Conservation (phyloP, 2,329 filamentous ascomycete genomes). For the Epicoccum sorghinum region DNA sequence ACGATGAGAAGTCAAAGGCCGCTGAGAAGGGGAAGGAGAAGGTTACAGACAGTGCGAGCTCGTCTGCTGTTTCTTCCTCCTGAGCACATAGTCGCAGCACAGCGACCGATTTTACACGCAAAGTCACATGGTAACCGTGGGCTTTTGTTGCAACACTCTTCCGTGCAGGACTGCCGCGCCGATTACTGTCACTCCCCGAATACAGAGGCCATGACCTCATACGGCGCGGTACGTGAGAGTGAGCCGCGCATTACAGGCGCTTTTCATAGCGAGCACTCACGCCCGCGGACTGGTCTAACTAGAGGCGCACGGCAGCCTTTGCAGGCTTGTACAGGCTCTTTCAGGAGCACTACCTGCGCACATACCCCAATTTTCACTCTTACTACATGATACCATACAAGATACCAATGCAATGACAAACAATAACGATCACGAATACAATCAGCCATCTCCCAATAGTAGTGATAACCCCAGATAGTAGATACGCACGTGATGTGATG, state of each 20-base stretch:
- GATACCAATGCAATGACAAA: slow-evolving; percentile 29
- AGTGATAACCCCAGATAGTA: neutral
- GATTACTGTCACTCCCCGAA: neutral
- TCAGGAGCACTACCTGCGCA: slow-evolving; percentile 9
- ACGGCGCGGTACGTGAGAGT: slow-evolving; percentile 9
- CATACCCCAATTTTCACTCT: slow-evolving; percentile 13
- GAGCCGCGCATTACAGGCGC: slow-evolving; percentile 9
- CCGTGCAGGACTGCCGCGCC: slow-evolving; percentile 26
- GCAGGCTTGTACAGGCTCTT: slow-evolving; percentile 22
- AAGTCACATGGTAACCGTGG: slow-evolving; percentile 7
- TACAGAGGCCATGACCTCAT: slow-evolving; percentile 1
- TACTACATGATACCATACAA: slow-evolving; percentile 40
- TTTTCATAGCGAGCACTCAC: slow-evolving; percentile 13
- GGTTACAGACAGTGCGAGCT: slow-evolving; percentile 27
- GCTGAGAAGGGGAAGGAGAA: slow-evolving; percentile 40
- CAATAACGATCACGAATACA: slow-evolving; percentile 9
- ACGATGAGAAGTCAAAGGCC: slow-evolving; percentile 45
- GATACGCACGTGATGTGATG: slow-evolving; percentile 12
- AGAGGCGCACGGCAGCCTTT: slow-evolving; percentile 27
- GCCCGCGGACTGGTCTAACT: slow-evolving; percentile 10
- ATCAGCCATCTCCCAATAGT: neutral
- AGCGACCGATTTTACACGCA: neutral
- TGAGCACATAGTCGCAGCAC: slow-evolving; percentile 10
- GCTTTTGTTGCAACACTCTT: slow-evolving; percentile 16
- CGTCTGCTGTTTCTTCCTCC: slow-evolving; percentile 25